Evolutionary conservation across 164 flowering plant species (phyloP), one percentile per base, ranked within the genome.

Genomic region (Brasenia schreberi): DNA sequence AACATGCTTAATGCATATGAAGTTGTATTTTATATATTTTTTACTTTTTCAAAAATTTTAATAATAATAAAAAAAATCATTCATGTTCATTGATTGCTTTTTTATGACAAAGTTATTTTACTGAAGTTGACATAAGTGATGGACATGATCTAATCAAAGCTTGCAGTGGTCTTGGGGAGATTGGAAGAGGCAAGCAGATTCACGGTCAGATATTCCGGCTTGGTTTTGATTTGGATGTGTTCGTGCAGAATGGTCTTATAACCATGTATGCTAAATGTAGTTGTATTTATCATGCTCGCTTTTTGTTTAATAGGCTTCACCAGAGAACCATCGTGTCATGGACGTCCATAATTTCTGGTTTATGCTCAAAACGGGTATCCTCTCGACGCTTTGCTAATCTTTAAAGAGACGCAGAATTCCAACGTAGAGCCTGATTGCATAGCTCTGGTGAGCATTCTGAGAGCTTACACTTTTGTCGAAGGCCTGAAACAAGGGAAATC

Each of bases 171-270:
- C 53, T 56, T 4, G 42, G 59, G 27, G 73, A 19, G 0, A 17
- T 66, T 14, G 16, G 52, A 53, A 63, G 65, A 52, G 75, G 80
- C 18, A 58, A 63, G 17, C 5, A 43, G 39, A 42, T 77, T 18
- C 80, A 77, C 67, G 52, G 52, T 14, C 80, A 77, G 44, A 69
- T 74, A 14, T 74, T 66, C 64, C 69, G 75, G 59, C 69, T 42
- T 58, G 77, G 75, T 66, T 71, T 77, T 59, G 77, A 74, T 19
- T 66, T 71, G 5, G 80, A 77, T 74, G 77, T 77, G 59, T 77
- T 77, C 67, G 80, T 77, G 67, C 80, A 77, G 61, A 77, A 77
- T 72, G 77, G 80, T 19, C 73, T 77, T 14, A 69, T 74, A 58
- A 77, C 80, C 3, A 67, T 77, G 70, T 77, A 74, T 58, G 70